Evolutionary conservation across 768 basidiomycete species (phyloP).

Genomic region (Dioszegia aurantiaca): DNA sequence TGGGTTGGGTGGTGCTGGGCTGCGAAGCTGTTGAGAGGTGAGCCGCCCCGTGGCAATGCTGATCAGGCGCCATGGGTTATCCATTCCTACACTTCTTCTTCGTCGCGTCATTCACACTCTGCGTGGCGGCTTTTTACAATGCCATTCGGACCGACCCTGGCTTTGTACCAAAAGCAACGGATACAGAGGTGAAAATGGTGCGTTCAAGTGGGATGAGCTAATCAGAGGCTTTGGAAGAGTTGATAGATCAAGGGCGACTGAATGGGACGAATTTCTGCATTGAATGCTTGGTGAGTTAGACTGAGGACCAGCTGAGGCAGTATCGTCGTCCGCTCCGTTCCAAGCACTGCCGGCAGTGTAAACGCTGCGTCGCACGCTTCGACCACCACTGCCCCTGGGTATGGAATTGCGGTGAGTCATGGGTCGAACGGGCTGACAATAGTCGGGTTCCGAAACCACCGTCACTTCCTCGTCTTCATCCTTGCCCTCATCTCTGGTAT

Average conservation of each 20-base stretch:
- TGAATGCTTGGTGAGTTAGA: conserved; percentile 73
- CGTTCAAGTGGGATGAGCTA: conserved; percentile 37
- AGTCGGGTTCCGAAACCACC: conserved; percentile 92
- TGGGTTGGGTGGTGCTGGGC: conserved; percentile 86
- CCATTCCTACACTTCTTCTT: conserved; percentile 74
- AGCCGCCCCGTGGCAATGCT: conserved; percentile 33
- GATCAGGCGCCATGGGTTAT: conserved; percentile 70
- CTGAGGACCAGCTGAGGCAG: background rate
- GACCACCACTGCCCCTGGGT: conserved; percentile 99
- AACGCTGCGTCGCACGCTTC: conserved; percentile 80
- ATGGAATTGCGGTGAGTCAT: conserved; percentile 84
- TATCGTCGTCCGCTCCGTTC: conserved; percentile 66
- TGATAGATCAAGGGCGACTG: conserved; percentile 78
- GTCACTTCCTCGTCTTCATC: conserved; percentile 94
- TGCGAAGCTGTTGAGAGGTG: conserved; percentile 70
- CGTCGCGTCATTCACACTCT: conserved; percentile 66
- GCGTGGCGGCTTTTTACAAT: conserved; percentile 86
- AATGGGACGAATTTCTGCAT: conserved; percentile 98
- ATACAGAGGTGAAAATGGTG: conserved; percentile 83
- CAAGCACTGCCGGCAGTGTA: conserved; percentile 90
- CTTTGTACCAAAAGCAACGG: conserved; percentile 76
- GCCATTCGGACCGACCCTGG: conserved; percentile 86
- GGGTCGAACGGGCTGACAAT: background rate
- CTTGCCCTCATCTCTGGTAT: conserved; percentile 78
- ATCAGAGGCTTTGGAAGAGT: conserved; percentile 81